Base-by-base conservation (phyloP, 306 rosid species). In the peach (Prunus persica) region DNA sequence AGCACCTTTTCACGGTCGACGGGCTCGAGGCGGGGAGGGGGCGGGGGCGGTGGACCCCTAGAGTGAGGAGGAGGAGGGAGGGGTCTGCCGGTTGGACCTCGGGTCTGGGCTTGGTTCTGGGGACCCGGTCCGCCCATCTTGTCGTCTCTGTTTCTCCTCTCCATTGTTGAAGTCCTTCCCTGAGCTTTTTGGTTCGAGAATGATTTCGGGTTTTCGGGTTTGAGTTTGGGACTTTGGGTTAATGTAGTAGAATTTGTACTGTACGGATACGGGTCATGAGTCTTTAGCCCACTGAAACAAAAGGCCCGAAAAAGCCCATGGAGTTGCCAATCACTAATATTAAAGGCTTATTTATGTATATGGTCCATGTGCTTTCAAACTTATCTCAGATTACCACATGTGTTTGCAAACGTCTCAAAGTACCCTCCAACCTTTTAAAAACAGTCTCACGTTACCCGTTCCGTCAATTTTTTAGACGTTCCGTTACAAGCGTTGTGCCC, bases 1-100 rank as follows among this genome's bases (percentile, higher is more conserved):
- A 41, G 68, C 11, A 79, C 85, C 87, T 82, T 86, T 82, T 86
- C 85, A 75, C 89, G 83, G 77, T 86, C 89, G 76, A 82, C 84
- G 69, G 87, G 83, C 67, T 86, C 85, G 67, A 71, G 71, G 47
- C 87, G 84, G 61, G 81, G 82, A 65, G 85, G 80, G 10, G 76
- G 77, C 1, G 84, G 80, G 1, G 86, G 81, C 20, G 80, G 88
- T 24, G 74, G 87, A 67, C 76, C 85, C 28, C 86, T 75, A 60
- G 86, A 46, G 15, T 81, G 88, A 51, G 82, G 56, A 5, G 83
- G 79, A 20, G 77, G 82, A 43, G 83, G 81, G 54, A 60, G 72
- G 8, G 57, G 76, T 20, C 83, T 43, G 11, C 64, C 73, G 4
- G 72, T 49, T 11, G 25, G 61, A 15, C 61, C 69, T 6, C 82